Evolutionary conservation across 305 asterid genomes (phyloP).

Genomic region (Plantago rigida): DNA sequence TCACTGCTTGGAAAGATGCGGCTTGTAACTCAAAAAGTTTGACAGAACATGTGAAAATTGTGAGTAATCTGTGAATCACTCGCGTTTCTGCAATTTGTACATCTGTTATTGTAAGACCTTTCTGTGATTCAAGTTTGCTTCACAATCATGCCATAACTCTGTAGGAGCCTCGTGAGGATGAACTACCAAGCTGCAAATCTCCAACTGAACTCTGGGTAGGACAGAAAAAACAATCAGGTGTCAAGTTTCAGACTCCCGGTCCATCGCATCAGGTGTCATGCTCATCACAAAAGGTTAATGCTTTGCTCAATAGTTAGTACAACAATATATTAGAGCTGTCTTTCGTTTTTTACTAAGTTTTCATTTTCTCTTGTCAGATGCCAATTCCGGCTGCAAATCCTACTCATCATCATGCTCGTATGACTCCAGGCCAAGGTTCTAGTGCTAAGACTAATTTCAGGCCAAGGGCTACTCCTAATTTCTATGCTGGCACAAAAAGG

Average conservation of each 20-base stretch:
- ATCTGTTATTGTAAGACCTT: not conserved
- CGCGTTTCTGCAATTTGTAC: not conserved
- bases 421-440: constrained; percentile 1
- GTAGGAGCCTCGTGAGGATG: not conserved
- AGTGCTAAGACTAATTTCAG: not conserved
- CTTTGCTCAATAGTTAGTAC: not conserved
- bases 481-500: not conserved
- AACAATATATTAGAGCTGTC: not conserved
- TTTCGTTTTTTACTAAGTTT: not conserved
- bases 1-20: constrained; percentile 4
- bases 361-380: not conserved
- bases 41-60: constrained; percentile 2
- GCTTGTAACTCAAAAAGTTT: too few species aligned
- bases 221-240: not conserved
- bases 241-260: too few species aligned
- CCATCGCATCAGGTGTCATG: too few species aligned
- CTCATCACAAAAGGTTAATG: too few species aligned
- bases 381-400: not conserved
- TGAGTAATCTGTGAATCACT: not conserved
- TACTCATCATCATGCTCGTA: not conserved
- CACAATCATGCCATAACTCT: too few species aligned
- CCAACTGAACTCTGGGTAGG: not conserved
- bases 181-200: not conserved
- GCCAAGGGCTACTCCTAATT: not conserved
- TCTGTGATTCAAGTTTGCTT: not conserved